These are phyloP conservation scores for Fusarium sp. DNA, from an alignment of 2,329 filamentous ascomycete genomes.

Conservation along the genomic window DNA sequence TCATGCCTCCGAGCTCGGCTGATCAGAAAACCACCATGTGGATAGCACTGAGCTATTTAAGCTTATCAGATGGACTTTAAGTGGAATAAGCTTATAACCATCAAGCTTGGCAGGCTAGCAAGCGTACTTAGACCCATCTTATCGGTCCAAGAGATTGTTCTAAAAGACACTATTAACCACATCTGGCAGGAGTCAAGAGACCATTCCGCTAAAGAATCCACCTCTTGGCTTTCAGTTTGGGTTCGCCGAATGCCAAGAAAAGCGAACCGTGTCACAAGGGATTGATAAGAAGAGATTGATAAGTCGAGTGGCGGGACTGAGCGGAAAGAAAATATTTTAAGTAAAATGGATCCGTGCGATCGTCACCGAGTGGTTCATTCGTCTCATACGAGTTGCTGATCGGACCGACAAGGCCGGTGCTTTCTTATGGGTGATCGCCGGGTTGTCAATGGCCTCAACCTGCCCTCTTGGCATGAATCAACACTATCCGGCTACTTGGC, in stretches of 20 bases:
- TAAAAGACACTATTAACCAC: background rate
- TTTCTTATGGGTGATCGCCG: fast-evolving
- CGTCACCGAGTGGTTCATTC: background rate
- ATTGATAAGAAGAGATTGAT: background rate
- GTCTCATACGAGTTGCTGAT: fast-evolving
- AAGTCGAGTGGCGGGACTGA: background rate
- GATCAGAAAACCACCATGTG: background rate
- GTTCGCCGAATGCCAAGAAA: background rate
- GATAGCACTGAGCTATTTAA: background rate
- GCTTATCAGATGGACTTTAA: background rate
- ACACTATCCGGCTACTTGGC: fast-evolving
- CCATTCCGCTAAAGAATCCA: background rate
- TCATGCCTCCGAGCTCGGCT: background rate
- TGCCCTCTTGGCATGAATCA: fast-evolving
- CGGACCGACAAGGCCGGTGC: background rate
- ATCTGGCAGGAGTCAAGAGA: background rate
- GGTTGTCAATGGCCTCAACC: fast-evolving
- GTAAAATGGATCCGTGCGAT: fast-evolving
- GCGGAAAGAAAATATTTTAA: fast-evolving
- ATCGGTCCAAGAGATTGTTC: background rate
- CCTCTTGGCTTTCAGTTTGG: background rate
- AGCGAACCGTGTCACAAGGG: background rate
- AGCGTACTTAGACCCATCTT: fast-evolving
- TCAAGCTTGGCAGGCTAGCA: background rate
- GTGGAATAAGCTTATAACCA: background rate